Evolutionary conservation across 805 yeast genomes (phyloP).

Genomic region (Candida chauliodis): DNA sequence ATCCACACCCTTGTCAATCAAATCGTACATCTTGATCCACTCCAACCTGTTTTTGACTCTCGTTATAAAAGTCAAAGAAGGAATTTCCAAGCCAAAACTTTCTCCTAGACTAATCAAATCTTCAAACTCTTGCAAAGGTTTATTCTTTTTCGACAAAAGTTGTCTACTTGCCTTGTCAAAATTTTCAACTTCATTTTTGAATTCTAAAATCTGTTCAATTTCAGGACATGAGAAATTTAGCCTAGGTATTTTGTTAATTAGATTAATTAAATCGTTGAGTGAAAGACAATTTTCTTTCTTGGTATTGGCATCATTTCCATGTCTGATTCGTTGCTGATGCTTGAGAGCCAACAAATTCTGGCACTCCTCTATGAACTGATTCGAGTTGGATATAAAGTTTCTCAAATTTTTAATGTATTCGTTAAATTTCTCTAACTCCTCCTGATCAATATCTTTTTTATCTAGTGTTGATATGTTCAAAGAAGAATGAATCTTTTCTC

Average conservation of each 20-base stretch:
- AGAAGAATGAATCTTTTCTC: slow-evolving; percentile 47
- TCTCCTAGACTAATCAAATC: slow-evolving; percentile 57
- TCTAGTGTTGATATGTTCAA: slow-evolving; percentile 26
- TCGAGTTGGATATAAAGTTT: slow-evolving; percentile 42
- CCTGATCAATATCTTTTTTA: slow-evolving; percentile 7
- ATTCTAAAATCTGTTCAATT: slow-evolving; percentile 53
- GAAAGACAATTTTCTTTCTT: slow-evolving; percentile 5
- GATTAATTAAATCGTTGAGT: slow-evolving; percentile 22
- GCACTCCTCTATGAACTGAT: slow-evolving; percentile 53
- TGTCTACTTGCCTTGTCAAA: slow-evolving; percentile 47
- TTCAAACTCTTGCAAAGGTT: slow-evolving; percentile 42
- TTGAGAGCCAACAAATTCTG: slow-evolving; percentile 49
- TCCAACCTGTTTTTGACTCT: slow-evolving; percentile 32
- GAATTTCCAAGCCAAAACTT: slow-evolving; percentile 55
- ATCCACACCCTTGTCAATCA: slow-evolving; percentile 38
- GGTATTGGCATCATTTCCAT: slow-evolving; percentile 18
- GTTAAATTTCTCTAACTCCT: slow-evolving; percentile 10
- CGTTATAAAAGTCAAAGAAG: slow-evolving; percentile 38
- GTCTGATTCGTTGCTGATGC: slow-evolving; percentile 48
- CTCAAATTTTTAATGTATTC: slow-evolving; percentile 27
- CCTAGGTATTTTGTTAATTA: slow-evolving; percentile 46
- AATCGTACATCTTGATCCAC: slow-evolving; percentile 30
- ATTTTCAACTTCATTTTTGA: slow-evolving; percentile 47
- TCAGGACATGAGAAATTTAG: slow-evolving; percentile 56
- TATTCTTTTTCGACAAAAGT: slow-evolving; percentile 31